Evolutionary conservation across 1,139 yeast species (phyloP).

Genomic region (Pichia sp.): DNA sequence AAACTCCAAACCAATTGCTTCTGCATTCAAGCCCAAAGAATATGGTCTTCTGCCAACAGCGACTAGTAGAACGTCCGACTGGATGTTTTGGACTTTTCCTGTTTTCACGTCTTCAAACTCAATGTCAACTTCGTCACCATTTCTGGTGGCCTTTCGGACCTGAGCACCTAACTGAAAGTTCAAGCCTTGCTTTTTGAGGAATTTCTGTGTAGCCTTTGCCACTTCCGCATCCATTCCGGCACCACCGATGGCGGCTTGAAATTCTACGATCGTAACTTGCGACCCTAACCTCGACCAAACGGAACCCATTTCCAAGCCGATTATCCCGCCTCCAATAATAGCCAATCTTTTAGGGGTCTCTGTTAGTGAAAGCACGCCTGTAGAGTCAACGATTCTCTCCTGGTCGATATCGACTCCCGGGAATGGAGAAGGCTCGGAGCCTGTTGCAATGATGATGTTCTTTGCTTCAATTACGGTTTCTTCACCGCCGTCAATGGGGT

Average conservation of each 20-base stretch:
- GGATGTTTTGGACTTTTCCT: constrained; percentile 74
- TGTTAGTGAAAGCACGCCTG: constrained; percentile 81
- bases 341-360: constrained; percentile 90
- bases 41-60: constrained; percentile 99
- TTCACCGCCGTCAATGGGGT: constrained; percentile 83
- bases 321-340: constrained; percentile 98
- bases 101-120: constrained; percentile 87
- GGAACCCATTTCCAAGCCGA: constrained; percentile 99
- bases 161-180: constrained; percentile 90
- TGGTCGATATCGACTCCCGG: constrained; percentile 97
- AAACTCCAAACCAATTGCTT: constrained; percentile 80
- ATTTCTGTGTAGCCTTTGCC: constrained; percentile 82
- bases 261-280: constrained; percentile 92
- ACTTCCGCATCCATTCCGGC: constrained; percentile 95
- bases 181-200: constrained; percentile 90
- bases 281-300: constrained; percentile 95
- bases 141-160: constrained; percentile 80
- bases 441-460: constrained; percentile 93
- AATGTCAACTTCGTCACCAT: constrained; percentile 82
- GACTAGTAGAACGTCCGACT: constrained; percentile 89
- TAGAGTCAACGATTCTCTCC: constrained; percentile 93
- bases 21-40: constrained; percentile 85
- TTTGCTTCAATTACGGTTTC: constrained; percentile 67
- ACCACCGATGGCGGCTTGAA: constrained; percentile 89
- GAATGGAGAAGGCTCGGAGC: constrained; percentile 98